Conservation (phyloP, 192 early-diverging fungal species). For the Backusella macrospora region DNA sequence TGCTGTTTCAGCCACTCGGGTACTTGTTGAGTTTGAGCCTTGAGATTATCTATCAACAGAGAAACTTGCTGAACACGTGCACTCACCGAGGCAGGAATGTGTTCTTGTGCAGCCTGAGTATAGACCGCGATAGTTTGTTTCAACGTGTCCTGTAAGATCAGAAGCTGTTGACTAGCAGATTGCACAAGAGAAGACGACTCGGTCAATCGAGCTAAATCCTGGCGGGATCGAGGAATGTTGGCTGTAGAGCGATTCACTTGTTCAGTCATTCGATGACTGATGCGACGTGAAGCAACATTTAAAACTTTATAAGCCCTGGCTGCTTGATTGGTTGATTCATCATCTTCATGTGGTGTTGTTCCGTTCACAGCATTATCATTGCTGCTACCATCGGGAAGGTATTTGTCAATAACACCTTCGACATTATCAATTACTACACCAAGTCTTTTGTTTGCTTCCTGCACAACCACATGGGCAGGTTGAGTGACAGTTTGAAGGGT, state of each 20-base stretch:
- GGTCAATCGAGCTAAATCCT: conserved; percentile 26
- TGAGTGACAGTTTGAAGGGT: conserved; percentile 21
- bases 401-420: conserved; percentile 43
- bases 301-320: conserved; percentile 39
- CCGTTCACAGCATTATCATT: neutral
- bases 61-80: conserved; percentile 38
- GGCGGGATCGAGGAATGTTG: conserved; percentile 30
- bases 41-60: conserved; percentile 45
- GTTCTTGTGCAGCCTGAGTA: conserved; percentile 28
- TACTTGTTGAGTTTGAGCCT: conserved; percentile 43
- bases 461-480: conserved; percentile 55
- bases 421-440: conserved; percentile 57
- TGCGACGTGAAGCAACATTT: conserved; percentile 28
- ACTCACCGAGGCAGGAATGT: conserved; percentile 26
- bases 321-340: conserved; percentile 32
- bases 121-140: conserved; percentile 30
- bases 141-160: conserved; percentile 25
- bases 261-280: conserved; percentile 35
- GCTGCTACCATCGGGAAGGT: conserved; percentile 30
- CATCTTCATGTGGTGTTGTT: conserved; percentile 5
- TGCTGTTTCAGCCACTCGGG: conserved; percentile 52
- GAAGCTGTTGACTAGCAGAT: conserved; percentile 26
- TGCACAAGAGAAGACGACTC: conserved; percentile 28
- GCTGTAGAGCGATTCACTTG: conserved; percentile 28
- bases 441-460: conserved; percentile 35